A percentile compares a stretch with the other conserved stretches of the same genome.
Conservation (phyloP, 176 grass and related monocot species). For the Phragmites australis region DNA sequence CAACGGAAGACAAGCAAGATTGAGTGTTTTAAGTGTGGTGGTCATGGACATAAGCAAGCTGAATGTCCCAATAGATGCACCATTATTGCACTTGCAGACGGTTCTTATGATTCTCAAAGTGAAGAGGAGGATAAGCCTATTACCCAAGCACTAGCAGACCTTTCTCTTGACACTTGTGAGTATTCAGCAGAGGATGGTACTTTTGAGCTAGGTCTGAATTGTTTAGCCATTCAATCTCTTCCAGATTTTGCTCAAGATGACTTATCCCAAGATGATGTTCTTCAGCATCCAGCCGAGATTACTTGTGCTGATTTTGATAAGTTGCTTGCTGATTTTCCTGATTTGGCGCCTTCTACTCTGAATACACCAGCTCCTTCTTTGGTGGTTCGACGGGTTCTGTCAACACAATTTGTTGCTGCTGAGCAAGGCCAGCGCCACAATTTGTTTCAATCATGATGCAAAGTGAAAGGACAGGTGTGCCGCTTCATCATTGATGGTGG, state of each 20-base stretch:
- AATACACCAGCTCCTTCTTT: too few species aligned
- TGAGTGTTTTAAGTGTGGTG: too few species aligned
- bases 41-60: too few species aligned
- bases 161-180: too few species aligned
- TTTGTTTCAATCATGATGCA: too few species aligned
- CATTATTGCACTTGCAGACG: background rate
- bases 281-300: too few species aligned
- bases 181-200: background rate
- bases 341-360: background rate
- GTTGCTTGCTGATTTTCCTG: background rate
- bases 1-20: too few species aligned
- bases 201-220: too few species aligned
- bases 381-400: background rate
- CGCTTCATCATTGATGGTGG: too few species aligned
- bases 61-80: background rate
- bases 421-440: background rate
- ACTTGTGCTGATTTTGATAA: background rate
- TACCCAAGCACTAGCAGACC: too few species aligned
- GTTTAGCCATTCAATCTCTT: background rate
- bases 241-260: background rate
- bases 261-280: background rate
- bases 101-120: constrained; percentile 8
- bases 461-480: too few species aligned
- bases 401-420: background rate
- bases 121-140: background rate